phyloP scores from a whole-genome alignment of 805 yeast genomes.

The Vanderwaltozyma verrucispora region DNA sequence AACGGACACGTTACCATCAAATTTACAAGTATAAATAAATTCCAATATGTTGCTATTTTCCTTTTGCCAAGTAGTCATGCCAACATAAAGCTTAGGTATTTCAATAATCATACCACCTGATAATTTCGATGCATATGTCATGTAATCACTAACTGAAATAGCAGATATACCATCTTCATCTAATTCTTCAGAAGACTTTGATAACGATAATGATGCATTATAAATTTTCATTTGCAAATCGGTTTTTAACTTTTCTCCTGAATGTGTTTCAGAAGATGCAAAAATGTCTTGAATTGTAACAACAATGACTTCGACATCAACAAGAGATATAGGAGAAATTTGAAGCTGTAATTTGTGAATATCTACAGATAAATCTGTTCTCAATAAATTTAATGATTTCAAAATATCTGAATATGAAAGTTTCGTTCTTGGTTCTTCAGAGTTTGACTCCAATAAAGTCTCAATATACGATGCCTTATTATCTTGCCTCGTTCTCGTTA shows the following conservation, averaged over 20 bases:
- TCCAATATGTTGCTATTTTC: conserved; percentile 45
- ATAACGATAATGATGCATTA: conserved; percentile 57
- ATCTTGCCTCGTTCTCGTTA: conserved; percentile 63
- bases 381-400: conserved; percentile 31
- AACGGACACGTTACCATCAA: conserved; percentile 85
- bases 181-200: conserved; percentile 42
- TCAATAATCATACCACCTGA: conserved; percentile 71
- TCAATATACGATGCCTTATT: conserved; percentile 64
- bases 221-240: conserved; percentile 50
- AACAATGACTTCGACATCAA: conserved; percentile 67
- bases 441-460: conserved; percentile 52
- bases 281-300: conserved; percentile 43
- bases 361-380: conserved; percentile 56
- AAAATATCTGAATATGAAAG: conserved; percentile 24
- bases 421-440: conserved; percentile 14
- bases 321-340: conserved; percentile 72
- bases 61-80: conserved; percentile 67
- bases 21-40: conserved; percentile 57
- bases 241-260: conserved; percentile 35
- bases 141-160: conserved; percentile 45
- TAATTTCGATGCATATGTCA: conserved; percentile 44
- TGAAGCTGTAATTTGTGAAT: conserved; percentile 49
- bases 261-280: conserved; percentile 38
- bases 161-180: conserved; percentile 38
- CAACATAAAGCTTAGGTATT: conserved; percentile 64